phyloP scores from a whole-genome alignment of 768 basidiomycete species.

The Melanogaster broomeanus region DNA sequence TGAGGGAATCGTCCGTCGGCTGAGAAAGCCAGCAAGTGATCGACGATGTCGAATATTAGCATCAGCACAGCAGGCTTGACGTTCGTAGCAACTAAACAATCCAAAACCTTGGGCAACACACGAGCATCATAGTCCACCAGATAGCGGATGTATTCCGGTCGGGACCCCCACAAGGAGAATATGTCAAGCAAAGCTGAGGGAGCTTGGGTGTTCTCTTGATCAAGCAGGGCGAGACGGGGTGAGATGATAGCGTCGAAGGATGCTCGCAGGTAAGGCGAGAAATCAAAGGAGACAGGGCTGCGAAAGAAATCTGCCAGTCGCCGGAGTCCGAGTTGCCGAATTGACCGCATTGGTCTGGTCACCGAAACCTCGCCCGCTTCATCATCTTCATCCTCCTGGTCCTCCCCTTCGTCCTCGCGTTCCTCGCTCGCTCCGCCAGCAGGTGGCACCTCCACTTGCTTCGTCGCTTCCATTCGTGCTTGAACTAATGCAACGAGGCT shows the following conservation, averaged over 20 bases:
- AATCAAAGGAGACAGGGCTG: conserved; percentile 72
- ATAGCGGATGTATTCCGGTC: conserved; percentile 55
- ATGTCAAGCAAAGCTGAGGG: conserved; percentile 89
- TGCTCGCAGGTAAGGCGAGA: conserved; percentile 62
- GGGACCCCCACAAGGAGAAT: conserved; percentile 74
- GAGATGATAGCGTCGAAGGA: conserved; percentile 76
- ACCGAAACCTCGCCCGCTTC: conserved; percentile 31
- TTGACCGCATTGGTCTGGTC: conserved; percentile 52
- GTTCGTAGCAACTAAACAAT: conserved; percentile 76
- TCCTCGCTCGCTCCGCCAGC: conserved; percentile 25
- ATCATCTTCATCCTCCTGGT: conserved; percentile 37
- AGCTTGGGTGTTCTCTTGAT: conserved; percentile 86
- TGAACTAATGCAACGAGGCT: conserved; percentile 70
- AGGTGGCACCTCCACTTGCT: conserved; percentile 19
- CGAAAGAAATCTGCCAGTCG: conserved; percentile 89
- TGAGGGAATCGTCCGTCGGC: conserved; percentile 49
- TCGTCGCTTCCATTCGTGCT: conserved; percentile 41
- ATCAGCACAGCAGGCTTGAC: conserved; percentile 86
- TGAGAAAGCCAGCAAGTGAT: conserved; percentile 61
- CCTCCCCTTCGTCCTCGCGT: conserved; percentile 33
- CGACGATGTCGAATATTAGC: conserved; percentile 84
- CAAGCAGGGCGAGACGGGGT: conserved; percentile 74
- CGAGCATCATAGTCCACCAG: conserved; percentile 69
- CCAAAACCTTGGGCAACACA: conserved; percentile 76
- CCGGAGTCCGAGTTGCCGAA: conserved; percentile 84